These are phyloP conservation scores for Plasmodium reichenowi DNA, from an alignment of 169 alveolate species.

Conservation along the genomic window DNA sequence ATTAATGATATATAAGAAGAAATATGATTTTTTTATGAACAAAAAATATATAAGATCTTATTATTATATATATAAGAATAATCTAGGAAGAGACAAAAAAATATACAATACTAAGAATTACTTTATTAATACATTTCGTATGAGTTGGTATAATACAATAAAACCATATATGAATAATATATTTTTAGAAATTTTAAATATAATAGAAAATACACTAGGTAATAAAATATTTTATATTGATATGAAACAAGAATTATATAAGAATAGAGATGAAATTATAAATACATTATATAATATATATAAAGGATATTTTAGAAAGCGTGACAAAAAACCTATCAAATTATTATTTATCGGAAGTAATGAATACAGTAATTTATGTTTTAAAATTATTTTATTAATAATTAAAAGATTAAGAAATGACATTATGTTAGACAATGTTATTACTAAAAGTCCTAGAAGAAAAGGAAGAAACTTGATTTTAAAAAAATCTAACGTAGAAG, in stretches of 20 bases:
- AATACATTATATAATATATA: slow-evolving; percentile 35
- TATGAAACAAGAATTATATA: slow-evolving; percentile 29
- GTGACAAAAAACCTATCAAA: not conserved
- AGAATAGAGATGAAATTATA: slow-evolving; percentile 27
- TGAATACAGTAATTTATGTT: slow-evolving; percentile 47
- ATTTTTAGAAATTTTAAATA: slow-evolving; percentile 38
- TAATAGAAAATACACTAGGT: slow-evolving; percentile 35
- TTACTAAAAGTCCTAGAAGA: slow-evolving; percentile 56
- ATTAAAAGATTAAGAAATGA: slow-evolving; percentile 44
- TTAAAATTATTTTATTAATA: slow-evolving; percentile 42
- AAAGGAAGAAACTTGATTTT: slow-evolving; percentile 44
- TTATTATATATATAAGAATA: too few relatives aligned
- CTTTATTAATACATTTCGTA: not conserved
- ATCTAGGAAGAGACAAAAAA: too few relatives aligned
- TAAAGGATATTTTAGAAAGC: not conserved
- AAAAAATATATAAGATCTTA: too few relatives aligned
- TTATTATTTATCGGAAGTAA: slow-evolving; percentile 58
- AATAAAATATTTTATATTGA: slow-evolving; percentile 57
- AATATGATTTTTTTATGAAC: too few relatives aligned
- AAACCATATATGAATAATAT: slow-evolving; percentile 26
- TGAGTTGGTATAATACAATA: not conserved
- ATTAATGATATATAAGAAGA: too few relatives aligned
- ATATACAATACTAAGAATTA: not conserved
- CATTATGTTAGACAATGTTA: slow-evolving; percentile 27
- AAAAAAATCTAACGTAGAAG: slow-evolving; percentile 39